Conservation (phyloP, 2,329 filamentous ascomycete species). For the Cordyceps fumosorosea region DNA sequence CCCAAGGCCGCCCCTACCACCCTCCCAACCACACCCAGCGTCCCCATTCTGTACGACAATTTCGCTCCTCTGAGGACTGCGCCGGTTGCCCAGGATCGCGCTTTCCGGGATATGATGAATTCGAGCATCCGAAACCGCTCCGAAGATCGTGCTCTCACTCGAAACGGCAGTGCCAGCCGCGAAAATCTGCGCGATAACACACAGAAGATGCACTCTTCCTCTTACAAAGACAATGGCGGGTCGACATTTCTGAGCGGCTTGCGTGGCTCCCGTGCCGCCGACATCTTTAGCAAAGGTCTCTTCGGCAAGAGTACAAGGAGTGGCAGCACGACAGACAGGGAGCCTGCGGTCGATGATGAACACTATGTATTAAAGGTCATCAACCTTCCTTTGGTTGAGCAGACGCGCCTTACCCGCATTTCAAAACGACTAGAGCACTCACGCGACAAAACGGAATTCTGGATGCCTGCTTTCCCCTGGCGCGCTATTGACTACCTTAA, state of each 20-base stretch:
- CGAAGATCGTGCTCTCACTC: conserved; percentile 53
- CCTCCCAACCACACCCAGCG: conserved; percentile 19
- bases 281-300: conserved; percentile 74
- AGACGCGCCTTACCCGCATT: conserved; percentile 85
- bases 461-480: conserved; percentile 97
- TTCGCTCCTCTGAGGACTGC: conserved; percentile 49
- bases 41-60: conserved; percentile 24
- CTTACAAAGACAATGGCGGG: conserved; percentile 56
- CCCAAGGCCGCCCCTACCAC: conserved; percentile 28
- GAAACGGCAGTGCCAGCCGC: conserved; percentile 37
- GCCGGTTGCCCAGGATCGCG: conserved; percentile 57
- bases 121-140: conserved; percentile 64
- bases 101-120: conserved; percentile 61
- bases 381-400: conserved; percentile 78
- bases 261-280: conserved; percentile 67
- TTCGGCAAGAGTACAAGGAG: conserved; percentile 72
- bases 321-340: conserved; percentile 62
- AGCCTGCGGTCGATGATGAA: conserved; percentile 65
- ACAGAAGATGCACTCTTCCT: conserved; percentile 42
- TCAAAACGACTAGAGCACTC: conserved; percentile 83
- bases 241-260: conserved; percentile 64
- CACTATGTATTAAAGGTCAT: conserved; percentile 81
- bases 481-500: conserved; percentile 94
- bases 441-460: conserved; percentile 93
- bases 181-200: conserved; percentile 29